phyloP scores from a whole-genome alignment of 2,329 filamentous ascomycete genomes.

The Neodidymelliopsis sp. region DNA sequence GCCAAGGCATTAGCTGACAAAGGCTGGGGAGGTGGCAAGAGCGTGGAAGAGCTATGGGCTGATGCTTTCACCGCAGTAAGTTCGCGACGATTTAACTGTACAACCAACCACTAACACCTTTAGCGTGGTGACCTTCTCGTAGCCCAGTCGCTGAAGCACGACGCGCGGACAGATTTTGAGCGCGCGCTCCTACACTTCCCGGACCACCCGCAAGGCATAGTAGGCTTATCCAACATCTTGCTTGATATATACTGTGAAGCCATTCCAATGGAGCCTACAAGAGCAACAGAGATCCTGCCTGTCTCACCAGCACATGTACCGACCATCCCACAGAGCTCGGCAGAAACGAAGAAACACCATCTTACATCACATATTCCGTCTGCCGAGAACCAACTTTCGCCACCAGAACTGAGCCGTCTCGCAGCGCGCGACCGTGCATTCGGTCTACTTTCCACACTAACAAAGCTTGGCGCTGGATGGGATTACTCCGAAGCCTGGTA shows the following conservation, averaged over 20 bases:
- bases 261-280: slow-evolving; percentile 64
- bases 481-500: slow-evolving; percentile 95
- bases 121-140: slow-evolving; percentile 73
- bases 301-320: slow-evolving; percentile 17
- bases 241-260: slow-evolving; percentile 81
- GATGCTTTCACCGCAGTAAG: slow-evolving; percentile 84
- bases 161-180: slow-evolving; percentile 81
- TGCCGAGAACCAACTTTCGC: slow-evolving; percentile 54
- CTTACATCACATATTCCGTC: slow-evolving; percentile 59
- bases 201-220: slow-evolving; percentile 80
- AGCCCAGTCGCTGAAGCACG: slow-evolving; percentile 68
- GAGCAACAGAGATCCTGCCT: slow-evolving; percentile 31
- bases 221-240: slow-evolving; percentile 83
- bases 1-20: slow-evolving; percentile 68
- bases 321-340: background rate
- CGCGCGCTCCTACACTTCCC: slow-evolving; percentile 79
- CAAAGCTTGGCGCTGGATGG: slow-evolving; percentile 87
- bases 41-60: slow-evolving; percentile 82
- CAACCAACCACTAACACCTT: slow-evolving; percentile 9
- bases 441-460: slow-evolving; percentile 80
- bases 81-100: slow-evolving; percentile 7
- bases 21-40: slow-evolving; percentile 82
- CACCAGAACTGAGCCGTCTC: slow-evolving; percentile 81
- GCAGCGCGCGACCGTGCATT: slow-evolving; percentile 90
- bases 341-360: slow-evolving; percentile 46